Percentiles rank a stretch among this genome's conserved stretches.
Conservation (phyloP, 2,329 filamentous ascomycete genomes). For the Penicillium sp. region DNA sequence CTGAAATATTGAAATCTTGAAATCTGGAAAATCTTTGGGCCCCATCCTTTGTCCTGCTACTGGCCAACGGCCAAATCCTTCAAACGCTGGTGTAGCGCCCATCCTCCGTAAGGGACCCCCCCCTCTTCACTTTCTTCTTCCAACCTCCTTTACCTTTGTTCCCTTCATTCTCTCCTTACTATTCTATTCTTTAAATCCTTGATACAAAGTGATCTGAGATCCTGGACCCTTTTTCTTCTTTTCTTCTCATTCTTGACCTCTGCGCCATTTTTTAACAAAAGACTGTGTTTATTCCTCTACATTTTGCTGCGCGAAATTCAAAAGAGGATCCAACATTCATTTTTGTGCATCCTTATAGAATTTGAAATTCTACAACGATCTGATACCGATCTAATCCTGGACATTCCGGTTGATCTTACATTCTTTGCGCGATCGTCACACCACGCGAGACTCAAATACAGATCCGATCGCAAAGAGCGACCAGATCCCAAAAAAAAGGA, state of each 20-base stretch:
- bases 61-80: background rate
- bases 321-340: conserved; percentile 20
- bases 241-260: conserved; percentile 17
- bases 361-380: background rate
- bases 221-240: conserved; percentile 27
- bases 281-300: conserved; percentile 9
- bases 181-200: conserved; percentile 16
- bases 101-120: conserved; percentile 11
- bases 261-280: conserved; percentile 34
- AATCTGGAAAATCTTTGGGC: conserved; percentile 1
- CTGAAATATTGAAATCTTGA: background rate
- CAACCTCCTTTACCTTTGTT: conserved; percentile 21
- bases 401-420: conserved; percentile 33
- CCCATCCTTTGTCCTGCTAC: background rate
- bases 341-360: conserved; percentile 8
- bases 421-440: conserved; percentile 31
- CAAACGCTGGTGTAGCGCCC: conserved; percentile 14
- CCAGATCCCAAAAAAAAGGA: background rate
- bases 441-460: conserved; percentile 26
- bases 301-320: conserved; percentile 33
- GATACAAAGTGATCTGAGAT: conserved; percentile 26
- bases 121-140: conserved; percentile 16
- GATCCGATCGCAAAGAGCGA: conserved; percentile 10
- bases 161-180: conserved; percentile 24
- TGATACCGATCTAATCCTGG: conserved; percentile 23